A percentile compares a stretch with the other conserved stretches of the same genome.
Evolutionary conservation across 768 basidiomycete species (phyloP).

Genomic region (Macrolepiota albuminosa): DNA sequence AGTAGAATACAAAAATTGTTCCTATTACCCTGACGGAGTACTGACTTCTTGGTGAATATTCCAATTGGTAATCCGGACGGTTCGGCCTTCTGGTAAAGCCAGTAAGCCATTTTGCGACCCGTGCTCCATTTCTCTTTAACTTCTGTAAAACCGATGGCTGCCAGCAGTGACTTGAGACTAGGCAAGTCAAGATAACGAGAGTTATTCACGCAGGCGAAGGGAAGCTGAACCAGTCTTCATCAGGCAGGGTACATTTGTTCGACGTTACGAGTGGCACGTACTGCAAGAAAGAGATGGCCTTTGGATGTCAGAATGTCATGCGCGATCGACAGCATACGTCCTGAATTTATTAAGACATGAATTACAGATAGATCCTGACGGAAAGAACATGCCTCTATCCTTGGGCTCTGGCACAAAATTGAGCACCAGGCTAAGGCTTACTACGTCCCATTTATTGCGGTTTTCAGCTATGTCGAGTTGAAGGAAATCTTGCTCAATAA

Average conservation of each 20-base stretch:
- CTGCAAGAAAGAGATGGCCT: constrained; percentile 69
- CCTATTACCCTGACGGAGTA: constrained; percentile 60
- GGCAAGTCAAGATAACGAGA: constrained; percentile 75
- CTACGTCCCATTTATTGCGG: constrained; percentile 61
- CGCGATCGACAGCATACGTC: constrained; percentile 65
- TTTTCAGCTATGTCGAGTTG: constrained; percentile 49
- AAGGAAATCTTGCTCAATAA: constrained; percentile 85
- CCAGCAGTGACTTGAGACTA: constrained; percentile 55
- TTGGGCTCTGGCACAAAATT: constrained; percentile 79
- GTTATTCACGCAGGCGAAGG: constrained; percentile 79
- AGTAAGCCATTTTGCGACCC: constrained; percentile 85
- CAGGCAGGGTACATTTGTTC: not conserved
- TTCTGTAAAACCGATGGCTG: constrained; percentile 56
- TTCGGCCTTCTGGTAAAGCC: constrained; percentile 60
- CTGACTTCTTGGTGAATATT: constrained; percentile 47
- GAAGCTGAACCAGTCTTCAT: constrained; percentile 48
- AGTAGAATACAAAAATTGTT: constrained; percentile 74
- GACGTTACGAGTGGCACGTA: constrained; percentile 27
- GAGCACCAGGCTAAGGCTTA: constrained; percentile 84
- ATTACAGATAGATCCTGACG: not conserved
- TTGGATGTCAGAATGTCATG: constrained; percentile 47
- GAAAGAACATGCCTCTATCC: constrained; percentile 59
- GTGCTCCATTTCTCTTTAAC: constrained; percentile 56
- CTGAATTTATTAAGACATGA: constrained; percentile 29
- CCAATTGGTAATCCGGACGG: constrained; percentile 4